Evolutionary conservation across 2,329 filamentous ascomycete genomes (phyloP).

Genomic region (Cercospora canescens): DNA sequence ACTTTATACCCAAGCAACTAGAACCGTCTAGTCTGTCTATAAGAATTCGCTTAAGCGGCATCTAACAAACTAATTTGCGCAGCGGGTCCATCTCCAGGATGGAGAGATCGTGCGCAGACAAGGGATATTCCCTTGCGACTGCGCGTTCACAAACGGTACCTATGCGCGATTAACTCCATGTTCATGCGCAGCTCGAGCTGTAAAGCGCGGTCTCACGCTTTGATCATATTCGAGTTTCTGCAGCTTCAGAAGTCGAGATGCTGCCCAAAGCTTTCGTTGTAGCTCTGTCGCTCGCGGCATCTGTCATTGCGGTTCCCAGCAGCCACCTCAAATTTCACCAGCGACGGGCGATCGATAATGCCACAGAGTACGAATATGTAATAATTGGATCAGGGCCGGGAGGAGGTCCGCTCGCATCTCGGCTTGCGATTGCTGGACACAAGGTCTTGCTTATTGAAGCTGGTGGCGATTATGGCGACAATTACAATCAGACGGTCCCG

Average conservation of each 20-base stretch:
- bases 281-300: background rate
- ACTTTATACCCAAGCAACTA: background rate
- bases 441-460: conserved; percentile 62
- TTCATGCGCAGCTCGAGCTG: background rate
- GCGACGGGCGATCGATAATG: background rate
- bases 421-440: conserved; percentile 60
- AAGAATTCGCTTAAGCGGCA: background rate
- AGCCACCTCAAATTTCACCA: background rate
- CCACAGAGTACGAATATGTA: conserved; percentile 58
- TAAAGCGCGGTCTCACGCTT: background rate
- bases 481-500: conserved; percentile 55
- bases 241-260: background rate
- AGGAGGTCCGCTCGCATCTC: conserved; percentile 59
- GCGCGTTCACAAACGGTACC: background rate
- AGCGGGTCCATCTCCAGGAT: background rate
- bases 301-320: background rate
- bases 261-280: background rate
- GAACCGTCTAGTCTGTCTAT: background rate
- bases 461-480: conserved; percentile 56
- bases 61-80: background rate
- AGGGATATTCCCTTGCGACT: background rate
- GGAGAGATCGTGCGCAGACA: background rate
- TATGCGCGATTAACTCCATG: background rate
- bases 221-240: background rate
- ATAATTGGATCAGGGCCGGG: conserved; percentile 64